Base-by-base conservation (phyloP, 495 filamentous ascomycete genomes). In the Xylaria cubensis region DNA sequence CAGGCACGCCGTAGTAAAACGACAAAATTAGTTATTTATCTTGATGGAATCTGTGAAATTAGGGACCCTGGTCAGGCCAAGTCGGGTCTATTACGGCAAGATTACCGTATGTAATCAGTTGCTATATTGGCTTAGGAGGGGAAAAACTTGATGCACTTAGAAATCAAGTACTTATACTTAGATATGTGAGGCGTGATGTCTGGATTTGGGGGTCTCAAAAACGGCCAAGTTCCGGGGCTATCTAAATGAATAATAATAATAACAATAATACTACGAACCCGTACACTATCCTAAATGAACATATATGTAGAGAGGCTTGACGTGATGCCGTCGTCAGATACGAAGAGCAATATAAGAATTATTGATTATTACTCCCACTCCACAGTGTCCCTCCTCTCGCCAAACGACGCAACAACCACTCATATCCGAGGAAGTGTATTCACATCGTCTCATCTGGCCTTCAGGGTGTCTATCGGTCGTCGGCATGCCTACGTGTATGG, bases 321-420 rank as follows among this genome's bases (percentile, higher is more conserved):
- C 36, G 34, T 44, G 68, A 63, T 70, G n/a, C 69, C 69, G 69
- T 51, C 69, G 69, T 51, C 50, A 36, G 46, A 71, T 70, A 71
- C 69, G 69, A 71, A 51, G 59, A 56, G 59, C 69, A 71, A 71
- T 71, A 71, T 71, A 64, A 17, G 6, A 26, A 56, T 53, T 55
- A 71, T 71, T 71, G 50, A 56, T 53, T 55, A 71, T 64, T 71
- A 39, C 69, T 64, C 59, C 48, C 48, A 64, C 69, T 71, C 69
- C 69, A 71, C 69, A 56, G 34, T n/a, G n/a, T 63, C 36, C 39
- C 48, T 51, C 21, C 59, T 53, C 1, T n/a, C 61, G 32, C 48
- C 64, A n/a, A 29, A 61, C 39, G 26, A 5, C 12, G 48, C 61
- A 71, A 29, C 50, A 34, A 56, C 65, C 50, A 42, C 48, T 41